phyloP scores from a whole-genome alignment of 2,329 filamentous ascomycete genomes.

The Beauveria sp. region DNA sequence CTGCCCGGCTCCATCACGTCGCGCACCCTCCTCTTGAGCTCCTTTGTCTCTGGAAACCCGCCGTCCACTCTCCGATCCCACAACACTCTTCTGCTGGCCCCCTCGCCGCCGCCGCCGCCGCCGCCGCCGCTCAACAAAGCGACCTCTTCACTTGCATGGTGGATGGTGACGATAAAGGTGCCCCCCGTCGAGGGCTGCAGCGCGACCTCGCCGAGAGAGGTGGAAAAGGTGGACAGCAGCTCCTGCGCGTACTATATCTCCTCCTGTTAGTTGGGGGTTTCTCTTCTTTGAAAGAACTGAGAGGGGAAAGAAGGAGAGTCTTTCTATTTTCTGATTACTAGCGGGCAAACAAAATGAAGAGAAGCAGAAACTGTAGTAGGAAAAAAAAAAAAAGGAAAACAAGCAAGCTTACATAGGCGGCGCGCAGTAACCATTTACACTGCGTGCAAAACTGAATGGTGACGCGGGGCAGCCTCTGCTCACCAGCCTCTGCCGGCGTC shows the following conservation, averaged over 20 bases:
- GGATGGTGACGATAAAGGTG: conserved; percentile 67
- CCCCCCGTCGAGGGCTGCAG: conserved; percentile 81
- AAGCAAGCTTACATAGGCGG: conserved; percentile 62
- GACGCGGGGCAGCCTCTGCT: conserved; percentile 51
- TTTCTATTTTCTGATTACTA: too few species aligned
- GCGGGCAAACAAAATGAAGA: neutral
- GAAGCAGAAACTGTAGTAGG: neutral
- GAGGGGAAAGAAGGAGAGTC: neutral
- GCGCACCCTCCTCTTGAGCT: conserved; percentile 75
- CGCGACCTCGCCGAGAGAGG: conserved; percentile 76
- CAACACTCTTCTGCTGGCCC: conserved; percentile 42
- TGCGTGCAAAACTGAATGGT: conserved; percentile 91
- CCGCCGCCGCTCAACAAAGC: neutral
- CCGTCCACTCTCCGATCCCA: conserved; percentile 87
- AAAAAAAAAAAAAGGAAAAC: neutral
- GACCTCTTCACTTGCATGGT: conserved; percentile 12
- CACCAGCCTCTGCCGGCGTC: neutral
- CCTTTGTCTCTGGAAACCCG: conserved; percentile 91
- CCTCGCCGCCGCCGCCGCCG: neutral
- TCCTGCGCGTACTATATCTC: conserved; percentile 75
- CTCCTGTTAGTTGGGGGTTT: neutral
- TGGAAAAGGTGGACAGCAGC: conserved; percentile 85
- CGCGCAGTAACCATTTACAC: conserved; percentile 85
- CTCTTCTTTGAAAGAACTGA: neutral
- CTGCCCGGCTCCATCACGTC: conserved; percentile 73